Base-by-base conservation (phyloP, 768 basidiomycete species). In the Podaxis rugospora region DNA sequence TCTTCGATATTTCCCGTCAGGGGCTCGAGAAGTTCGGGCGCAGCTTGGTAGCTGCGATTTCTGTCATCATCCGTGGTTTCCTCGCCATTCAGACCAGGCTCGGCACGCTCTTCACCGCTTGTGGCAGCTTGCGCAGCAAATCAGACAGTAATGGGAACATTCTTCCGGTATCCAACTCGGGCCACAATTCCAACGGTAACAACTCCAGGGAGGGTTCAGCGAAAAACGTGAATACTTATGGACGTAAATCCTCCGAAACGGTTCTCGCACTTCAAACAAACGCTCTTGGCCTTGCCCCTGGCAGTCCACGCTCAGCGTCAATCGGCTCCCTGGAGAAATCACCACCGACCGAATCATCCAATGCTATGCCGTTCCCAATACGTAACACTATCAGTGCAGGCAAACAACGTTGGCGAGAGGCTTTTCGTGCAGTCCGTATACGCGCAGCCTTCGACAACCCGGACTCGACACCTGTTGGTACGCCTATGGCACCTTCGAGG, bases 341-440 rank as follows among this genome's bases (percentile, higher is more conserved):
- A 54, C 37, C 40, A 50, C 7, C 28, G 27, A 5, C 32, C 61
- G 57, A 61, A 40, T 18, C 62, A 49, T 16, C 52, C 46, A 42
- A 11, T n/a, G 14, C 13, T 18, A 53, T 50, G 10, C 49, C 55
- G 18, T 59, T 60, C 58, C 35, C 61, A 14, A 57, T 59, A 13
- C 16, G 64, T 16, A 61, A 66, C 3, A 54, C 70, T 14, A 62
- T 71, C 3, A 69, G 73, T 3, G 61, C 66, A 7, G 79, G 78
- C 0, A 79, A 73, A 62, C 68, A 77, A 50, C 73, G 80, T 9
- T 82, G 80, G 81, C 71, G 68, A 54, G 76, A 78, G 47, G 79
- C 80, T 0, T 40, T 79, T 4, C 71, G 75, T 18, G 78, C 73
- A 47, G 75, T 83, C 35, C 77, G 73, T 63, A 75, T 81, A 71